These are phyloP conservation scores for Gleditsia sinensis DNA, from an alignment of 306 rosid genomes.

Conservation along the genomic window DNA sequence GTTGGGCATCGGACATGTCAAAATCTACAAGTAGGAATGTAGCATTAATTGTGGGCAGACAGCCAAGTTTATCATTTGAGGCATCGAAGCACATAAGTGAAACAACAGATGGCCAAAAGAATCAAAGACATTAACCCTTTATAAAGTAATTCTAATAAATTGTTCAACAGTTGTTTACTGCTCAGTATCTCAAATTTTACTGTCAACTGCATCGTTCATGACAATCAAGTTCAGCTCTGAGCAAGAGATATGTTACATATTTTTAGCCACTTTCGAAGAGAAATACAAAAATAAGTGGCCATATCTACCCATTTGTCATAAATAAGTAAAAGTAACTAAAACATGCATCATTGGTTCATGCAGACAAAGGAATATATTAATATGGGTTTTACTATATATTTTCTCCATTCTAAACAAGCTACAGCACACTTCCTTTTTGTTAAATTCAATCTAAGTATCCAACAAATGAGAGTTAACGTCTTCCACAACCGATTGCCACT, in stretches of 20 bases:
- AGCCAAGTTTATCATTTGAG: background rate
- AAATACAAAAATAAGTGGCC: background rate
- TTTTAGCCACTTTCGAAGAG: background rate
- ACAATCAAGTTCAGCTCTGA: background rate
- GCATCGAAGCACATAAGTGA: background rate
- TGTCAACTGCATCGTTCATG: background rate
- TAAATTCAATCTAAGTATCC: too few species aligned
- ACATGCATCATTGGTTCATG: background rate
- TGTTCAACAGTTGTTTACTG: background rate
- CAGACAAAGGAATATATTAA: background rate
- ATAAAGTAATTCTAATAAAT: background rate
- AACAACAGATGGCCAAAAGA: conserved; percentile 9
- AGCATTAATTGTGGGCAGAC: conserved; percentile 25
- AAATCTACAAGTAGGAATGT: conserved; percentile 62
- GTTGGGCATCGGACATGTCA: conserved; percentile 80
- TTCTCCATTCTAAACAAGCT: background rate
- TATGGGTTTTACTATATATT: background rate
- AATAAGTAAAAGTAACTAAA: background rate
- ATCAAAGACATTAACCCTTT: background rate
- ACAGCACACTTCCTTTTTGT: too few species aligned
- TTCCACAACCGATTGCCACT: background rate
- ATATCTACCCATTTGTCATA: background rate
- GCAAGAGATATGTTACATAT: background rate
- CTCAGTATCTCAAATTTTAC: background rate
- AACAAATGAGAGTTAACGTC: too few species aligned